Percentiles rank a stretch among this genome's conserved stretches.
phyloP scores from a whole-genome alignment of 208 protist genomes.

The Leishmania turanica region DNA sequence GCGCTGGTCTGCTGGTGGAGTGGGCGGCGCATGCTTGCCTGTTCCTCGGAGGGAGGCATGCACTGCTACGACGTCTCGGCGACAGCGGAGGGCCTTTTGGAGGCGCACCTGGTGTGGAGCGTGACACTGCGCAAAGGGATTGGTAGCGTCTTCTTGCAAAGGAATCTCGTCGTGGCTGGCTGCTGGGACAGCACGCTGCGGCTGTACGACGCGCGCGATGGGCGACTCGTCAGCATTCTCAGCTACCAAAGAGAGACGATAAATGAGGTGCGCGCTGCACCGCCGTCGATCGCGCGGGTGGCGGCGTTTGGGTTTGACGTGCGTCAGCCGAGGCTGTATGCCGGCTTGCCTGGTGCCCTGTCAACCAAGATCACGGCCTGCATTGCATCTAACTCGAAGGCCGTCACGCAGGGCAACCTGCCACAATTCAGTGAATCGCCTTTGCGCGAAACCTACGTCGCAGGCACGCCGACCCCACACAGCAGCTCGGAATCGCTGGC shows the following conservation, averaged over 20 bases:
- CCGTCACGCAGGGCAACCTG: neutral
- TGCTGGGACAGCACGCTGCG: slow-evolving; percentile 82
- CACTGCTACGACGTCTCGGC: slow-evolving; percentile 56
- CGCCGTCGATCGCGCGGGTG: slow-evolving; percentile 17
- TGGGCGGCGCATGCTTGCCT: slow-evolving; percentile 40
- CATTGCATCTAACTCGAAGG: neutral
- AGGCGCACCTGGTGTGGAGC: slow-evolving; percentile 53
- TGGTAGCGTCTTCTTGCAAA: slow-evolving; percentile 55
- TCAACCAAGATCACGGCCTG: neutral
- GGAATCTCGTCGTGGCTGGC: slow-evolving; percentile 56
- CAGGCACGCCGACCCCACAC: neutral
- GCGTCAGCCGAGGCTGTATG: slow-evolving; percentile 48
- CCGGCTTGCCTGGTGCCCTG: neutral
- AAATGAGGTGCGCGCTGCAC: slow-evolving; percentile 51
- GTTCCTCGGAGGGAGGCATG: slow-evolving; percentile 69
- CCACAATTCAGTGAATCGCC: neutral
- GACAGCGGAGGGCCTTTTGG: slow-evolving; percentile 5
- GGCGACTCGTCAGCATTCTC: slow-evolving; percentile 59
- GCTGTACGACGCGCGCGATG: slow-evolving; percentile 56
- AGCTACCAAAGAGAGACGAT: slow-evolving; percentile 59
- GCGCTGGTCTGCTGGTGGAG: slow-evolving; percentile 65
- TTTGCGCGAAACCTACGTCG: neutral
- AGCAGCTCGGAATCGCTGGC: neutral
- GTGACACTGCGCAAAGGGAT: slow-evolving; percentile 56
- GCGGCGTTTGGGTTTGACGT: slow-evolving; percentile 76